Evolutionary conservation across 192 early-diverging fungal genomes (phyloP).

Genomic region (Backusella luteola): DNA sequence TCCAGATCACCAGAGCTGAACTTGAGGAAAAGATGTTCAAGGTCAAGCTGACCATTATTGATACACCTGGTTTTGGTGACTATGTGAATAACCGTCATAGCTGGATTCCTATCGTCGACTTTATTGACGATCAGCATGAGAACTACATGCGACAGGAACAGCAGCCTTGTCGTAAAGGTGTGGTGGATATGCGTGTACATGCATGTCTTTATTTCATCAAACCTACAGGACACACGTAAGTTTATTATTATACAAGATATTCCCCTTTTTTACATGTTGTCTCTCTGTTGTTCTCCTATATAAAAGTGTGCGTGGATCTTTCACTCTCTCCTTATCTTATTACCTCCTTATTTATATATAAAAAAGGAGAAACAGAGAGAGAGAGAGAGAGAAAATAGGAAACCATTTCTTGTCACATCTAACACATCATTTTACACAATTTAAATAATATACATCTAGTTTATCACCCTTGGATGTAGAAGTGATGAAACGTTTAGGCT

Average conservation of each 20-base stretch:
- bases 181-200: slow-evolving; percentile 95
- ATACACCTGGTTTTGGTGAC: slow-evolving; percentile 88
- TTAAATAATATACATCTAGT: slow-evolving; percentile 28
- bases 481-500: slow-evolving; percentile 96
- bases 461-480: slow-evolving; percentile 93
- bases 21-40: slow-evolving; percentile 99
- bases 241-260: neutral
- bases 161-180: slow-evolving; percentile 78
- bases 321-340: neutral
- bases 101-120: slow-evolving; percentile 98
- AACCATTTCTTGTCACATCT: too few species aligned
- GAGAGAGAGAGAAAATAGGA: neutral
- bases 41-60: slow-evolving; percentile 92
- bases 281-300: neutral
- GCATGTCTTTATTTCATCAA: slow-evolving; percentile 99
- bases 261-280: neutral
- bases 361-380: neutral
- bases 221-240: slow-evolving; percentile 92
- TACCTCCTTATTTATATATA: neutral
- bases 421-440: too few species aligned
- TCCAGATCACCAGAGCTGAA: slow-evolving; percentile 95
- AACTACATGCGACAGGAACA: slow-evolving; percentile 91
- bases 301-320: too few species aligned
- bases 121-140: slow-evolving; percentile 98
- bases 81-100: slow-evolving; percentile 93